Evolutionary conservation across 257 asterid genomes (phyloP), one percentile per base, ranked within the genome.

Genomic region (Nyctanthes arbortristis): DNA sequence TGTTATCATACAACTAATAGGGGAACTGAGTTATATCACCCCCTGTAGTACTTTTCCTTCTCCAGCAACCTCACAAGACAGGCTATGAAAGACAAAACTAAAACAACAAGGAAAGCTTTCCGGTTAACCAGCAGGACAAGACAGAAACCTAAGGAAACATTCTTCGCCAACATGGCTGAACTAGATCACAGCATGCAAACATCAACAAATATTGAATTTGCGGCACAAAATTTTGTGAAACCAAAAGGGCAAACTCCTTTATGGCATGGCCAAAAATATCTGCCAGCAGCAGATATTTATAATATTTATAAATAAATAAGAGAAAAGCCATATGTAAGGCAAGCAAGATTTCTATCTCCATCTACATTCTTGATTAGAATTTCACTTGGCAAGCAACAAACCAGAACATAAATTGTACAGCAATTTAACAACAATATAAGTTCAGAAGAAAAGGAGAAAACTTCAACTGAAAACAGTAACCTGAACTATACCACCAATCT

Each of bases 401-500:
- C 14, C 1, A 65, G 66, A 63, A 37, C 13, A 34, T 40, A 63
- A 10, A 57, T 11, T 14, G 18, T 9, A 22, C 34, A 55, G 24
- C 20, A 61, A 7, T 33, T 36, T 35, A 73, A 24, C 6, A 4
- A 35, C 25, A 3, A 11, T 29, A 49, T 31, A 9, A 34, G 30
- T 2, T 24, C 10, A 24, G 14, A 67, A 31, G 3, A 30, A 11
- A 25, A 28, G 18, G 47, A 11, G n/a, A n/a, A 6, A 22, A 56
- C 30, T 43, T 66, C 16, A 55, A 67, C 18, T 61, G 32, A 5
- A 56, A 60, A 20, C 32, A 36, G 7, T 32, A n/a, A 88, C 97
- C 96, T 93, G 99, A 34, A 93, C 67, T 82, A 91, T 91, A 76
- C 99, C 99, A 69, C 96, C 99, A 79, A 93, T 81, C 82, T 91